Evolutionary conservation across 2,329 filamentous ascomycete species (phyloP).

Genomic region (Rachicladosporium sp.): DNA sequence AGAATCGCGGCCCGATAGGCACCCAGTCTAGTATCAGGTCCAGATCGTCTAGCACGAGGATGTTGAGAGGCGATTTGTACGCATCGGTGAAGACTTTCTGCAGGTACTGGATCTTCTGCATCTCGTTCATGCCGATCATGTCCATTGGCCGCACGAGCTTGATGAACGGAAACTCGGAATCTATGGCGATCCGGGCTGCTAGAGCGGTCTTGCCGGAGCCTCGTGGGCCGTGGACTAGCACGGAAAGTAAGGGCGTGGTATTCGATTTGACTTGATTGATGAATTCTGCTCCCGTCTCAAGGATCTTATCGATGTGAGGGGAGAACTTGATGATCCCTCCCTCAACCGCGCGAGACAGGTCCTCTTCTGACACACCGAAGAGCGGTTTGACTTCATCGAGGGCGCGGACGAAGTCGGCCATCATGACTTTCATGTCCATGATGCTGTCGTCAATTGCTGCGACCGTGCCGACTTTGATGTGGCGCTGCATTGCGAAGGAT

Average conservation of each 20-base stretch:
- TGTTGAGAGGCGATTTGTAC: slow-evolving; percentile 79
- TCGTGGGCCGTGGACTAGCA: slow-evolving; percentile 73
- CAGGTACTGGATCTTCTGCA: slow-evolving; percentile 74
- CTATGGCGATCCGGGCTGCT: slow-evolving; percentile 73
- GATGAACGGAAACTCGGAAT: slow-evolving; percentile 83
- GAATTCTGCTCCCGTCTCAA: slow-evolving; percentile 64
- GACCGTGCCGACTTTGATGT: slow-evolving; percentile 82
- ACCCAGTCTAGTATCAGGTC: slow-evolving; percentile 91
- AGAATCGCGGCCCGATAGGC: slow-evolving; percentile 79
- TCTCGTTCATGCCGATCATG: slow-evolving; percentile 78
- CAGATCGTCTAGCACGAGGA: slow-evolving; percentile 88
- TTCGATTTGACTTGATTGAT: slow-evolving; percentile 66
- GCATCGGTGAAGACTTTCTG: slow-evolving; percentile 85
- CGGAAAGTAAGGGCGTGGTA: slow-evolving; percentile 59
- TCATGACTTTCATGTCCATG: slow-evolving; percentile 74
- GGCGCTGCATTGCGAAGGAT: slow-evolving; percentile 80
- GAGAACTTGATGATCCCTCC: slow-evolving; percentile 79
- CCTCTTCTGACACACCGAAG: slow-evolving; percentile 87
- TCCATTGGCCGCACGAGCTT: slow-evolving; percentile 78
- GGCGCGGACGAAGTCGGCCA: slow-evolving; percentile 69
- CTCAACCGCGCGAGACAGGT: slow-evolving; percentile 61
- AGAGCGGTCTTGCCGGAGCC: slow-evolving; percentile 84
- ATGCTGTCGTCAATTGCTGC: slow-evolving; percentile 70
- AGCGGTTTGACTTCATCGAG: slow-evolving; percentile 83
- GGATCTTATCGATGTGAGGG: slow-evolving; percentile 59